These are phyloP conservation scores for Glarea lozoyensis DNA, from an alignment of 495 filamentous ascomycete species.

Conservation along the genomic window DNA sequence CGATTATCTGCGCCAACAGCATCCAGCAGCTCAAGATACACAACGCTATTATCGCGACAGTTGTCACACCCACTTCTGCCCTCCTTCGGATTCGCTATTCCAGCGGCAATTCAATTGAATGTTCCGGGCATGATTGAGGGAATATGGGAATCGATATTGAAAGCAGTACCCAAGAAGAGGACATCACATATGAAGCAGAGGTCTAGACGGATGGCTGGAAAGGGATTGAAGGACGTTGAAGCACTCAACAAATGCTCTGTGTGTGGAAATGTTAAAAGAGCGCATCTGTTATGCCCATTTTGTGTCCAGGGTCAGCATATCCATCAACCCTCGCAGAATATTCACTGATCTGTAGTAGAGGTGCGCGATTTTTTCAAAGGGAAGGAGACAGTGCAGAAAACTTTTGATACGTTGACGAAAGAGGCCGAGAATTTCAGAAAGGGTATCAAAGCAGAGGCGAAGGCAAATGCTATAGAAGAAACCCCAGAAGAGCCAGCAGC, in stretches of 20 bases:
- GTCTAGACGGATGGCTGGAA: conserved; percentile 86
- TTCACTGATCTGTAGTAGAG: too few relatives aligned
- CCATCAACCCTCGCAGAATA: too few relatives aligned
- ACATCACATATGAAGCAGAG: conserved; percentile 95
- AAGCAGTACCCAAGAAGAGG: conserved; percentile 97
- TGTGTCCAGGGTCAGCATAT: conserved; percentile 64
- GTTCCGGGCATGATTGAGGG: conserved; percentile 52
- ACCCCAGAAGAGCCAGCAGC: too few relatives aligned
- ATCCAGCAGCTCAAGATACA: conserved; percentile 30
- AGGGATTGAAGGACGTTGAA: conserved; percentile 83
- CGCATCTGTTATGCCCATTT: conserved; percentile 77
- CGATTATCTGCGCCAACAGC: conserved; percentile 28
- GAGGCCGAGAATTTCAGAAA: too few relatives aligned
- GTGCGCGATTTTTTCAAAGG: conserved; percentile 24
- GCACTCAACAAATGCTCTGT: conserved; percentile 77
- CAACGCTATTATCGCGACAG: conserved; percentile 28
- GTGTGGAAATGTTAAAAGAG: conserved; percentile 79
- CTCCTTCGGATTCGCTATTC: conserved; percentile 40
- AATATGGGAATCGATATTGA: conserved; percentile 87
- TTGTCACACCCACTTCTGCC: conserved; percentile 35
- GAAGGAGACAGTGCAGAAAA: conserved; percentile 8
- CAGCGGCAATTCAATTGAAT: conserved; percentile 45
- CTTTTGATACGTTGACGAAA: too few relatives aligned
- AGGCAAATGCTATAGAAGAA: too few relatives aligned
- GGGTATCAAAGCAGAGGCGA: too few relatives aligned